Conservation (phyloP, 2,329 filamentous ascomycete species). For the Alternaria longipes region DNA sequence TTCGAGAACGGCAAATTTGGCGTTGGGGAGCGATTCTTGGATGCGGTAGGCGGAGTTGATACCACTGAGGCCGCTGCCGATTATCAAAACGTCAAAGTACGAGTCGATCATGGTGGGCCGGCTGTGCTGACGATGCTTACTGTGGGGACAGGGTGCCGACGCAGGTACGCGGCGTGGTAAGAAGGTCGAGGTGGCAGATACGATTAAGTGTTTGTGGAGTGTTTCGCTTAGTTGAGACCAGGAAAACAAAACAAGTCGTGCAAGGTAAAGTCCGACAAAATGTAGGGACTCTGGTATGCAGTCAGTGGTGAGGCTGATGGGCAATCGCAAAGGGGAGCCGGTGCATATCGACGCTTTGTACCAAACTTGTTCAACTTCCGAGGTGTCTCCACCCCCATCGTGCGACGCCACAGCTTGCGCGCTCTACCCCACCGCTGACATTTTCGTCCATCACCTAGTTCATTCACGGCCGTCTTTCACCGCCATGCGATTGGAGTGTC, state of each 20-base stretch:
- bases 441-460: not conserved
- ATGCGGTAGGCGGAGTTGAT: conserved; percentile 79
- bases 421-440: not conserved
- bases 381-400: conserved; percentile 4
- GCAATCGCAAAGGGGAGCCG: conserved; percentile 7
- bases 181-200: not conserved
- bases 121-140: not conserved
- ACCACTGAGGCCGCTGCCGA: conserved; percentile 78
- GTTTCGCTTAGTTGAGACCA: too few species aligned
- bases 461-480: not conserved
- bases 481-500: conserved; percentile 3
- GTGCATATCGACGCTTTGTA: conserved; percentile 8
- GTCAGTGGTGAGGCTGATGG: conserved; percentile 2
- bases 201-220: not conserved
- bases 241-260: too few species aligned
- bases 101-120: conserved; percentile 25
- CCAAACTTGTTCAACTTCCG: not conserved
- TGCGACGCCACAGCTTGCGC: conserved; percentile 7
- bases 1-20: conserved; percentile 74
- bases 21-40: conserved; percentile 65
- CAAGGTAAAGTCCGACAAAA: not conserved
- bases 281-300: not conserved
- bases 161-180: not conserved
- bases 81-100: conserved; percentile 63
- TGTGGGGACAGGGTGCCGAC: not conserved